Evolutionary conservation across 2,329 filamentous ascomycete genomes (phyloP), one percentile per base, ranked within the genome.

Genomic region (Microcyclospora pomicola): DNA sequence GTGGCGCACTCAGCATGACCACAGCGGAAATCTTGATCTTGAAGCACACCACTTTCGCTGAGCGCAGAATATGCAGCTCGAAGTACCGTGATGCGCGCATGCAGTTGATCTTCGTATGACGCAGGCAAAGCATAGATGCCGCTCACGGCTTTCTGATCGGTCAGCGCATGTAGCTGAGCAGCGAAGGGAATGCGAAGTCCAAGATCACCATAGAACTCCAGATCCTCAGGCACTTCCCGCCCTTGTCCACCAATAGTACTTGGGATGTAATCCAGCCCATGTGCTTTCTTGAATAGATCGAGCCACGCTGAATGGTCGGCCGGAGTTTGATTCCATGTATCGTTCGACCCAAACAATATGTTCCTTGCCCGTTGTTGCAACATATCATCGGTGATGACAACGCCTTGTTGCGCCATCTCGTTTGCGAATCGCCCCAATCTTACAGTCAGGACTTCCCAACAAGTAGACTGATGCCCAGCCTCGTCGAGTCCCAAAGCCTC

Each of bases 401-500:
- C 51, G 31, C 64, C 57, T 29, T 58, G 55, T 12, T 59, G 46
- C 10, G 51, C 48, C 42, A 63, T 54, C 14, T 59, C 49, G 37
- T 62, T 60, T 5, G 64, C 65, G 39, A 60, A 68, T 28, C 54
- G 59, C 27, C 65, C 66, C 5, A 69, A 51, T 9, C 61, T 53
- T 1, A 69, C 54, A 0, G 66, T 68, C 10, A 69, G 50, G 10
- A 68, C 62, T 39, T 69, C 66, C 66, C 66, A 69, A 48, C 65
- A 68, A 1, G 65, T 69, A 1, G 53, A 42, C 29, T 49, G 51
- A 15, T 15, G 12, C 12, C 12, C 14, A 9, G 12, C 15, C 9
- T 15, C 30, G 15, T 15, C 30, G 9, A 13, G 9, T 5, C 30
- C 30, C 14, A n/a, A 5, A 5, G 12, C 12, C 9, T 31, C 30